Conservation (phyloP, 176 grass and related monocot genomes). For the Areca catechu region DNA sequence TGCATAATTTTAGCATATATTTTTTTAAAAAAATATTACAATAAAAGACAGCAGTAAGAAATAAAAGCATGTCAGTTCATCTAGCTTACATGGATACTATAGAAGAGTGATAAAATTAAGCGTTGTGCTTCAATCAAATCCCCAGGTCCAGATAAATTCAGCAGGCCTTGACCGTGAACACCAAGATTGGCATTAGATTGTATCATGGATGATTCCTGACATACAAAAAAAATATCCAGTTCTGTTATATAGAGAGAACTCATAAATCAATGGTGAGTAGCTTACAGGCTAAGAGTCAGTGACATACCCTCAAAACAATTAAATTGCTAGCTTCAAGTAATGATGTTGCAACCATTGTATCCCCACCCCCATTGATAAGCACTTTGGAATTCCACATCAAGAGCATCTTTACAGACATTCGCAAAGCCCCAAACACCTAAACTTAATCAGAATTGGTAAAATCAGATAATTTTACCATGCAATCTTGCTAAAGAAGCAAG, state of each 20-base stretch:
- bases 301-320: constrained; percentile 85
- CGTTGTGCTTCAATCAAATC: constrained; percentile 84
- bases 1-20: no score
- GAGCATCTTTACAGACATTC: constrained; percentile 99
- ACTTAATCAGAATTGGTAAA: constrained; percentile 3
- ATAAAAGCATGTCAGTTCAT: constrained; percentile 14
- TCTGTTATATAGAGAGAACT: background rate
- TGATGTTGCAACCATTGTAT: constrained; percentile 79
- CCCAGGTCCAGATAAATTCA: constrained; percentile 92
- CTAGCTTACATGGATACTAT: constrained; percentile 79
- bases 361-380: constrained; percentile 80
- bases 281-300: no score
- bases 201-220: constrained; percentile 86
- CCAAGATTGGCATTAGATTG: constrained; percentile 99
- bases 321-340: constrained; percentile 98
- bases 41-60: constrained; percentile 3
- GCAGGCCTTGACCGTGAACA: constrained; percentile 92
- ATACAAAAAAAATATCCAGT: constrained; percentile 20
- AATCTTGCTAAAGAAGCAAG: no score
- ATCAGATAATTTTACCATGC: constrained; percentile 12
- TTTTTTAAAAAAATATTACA: no score
- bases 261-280: no score
- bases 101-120: constrained; percentile 96
- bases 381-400: constrained; percentile 99
- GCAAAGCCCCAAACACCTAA: constrained; percentile 87